Conservation (phyloP, 805 yeast species). For the Metschnikowia continentalis region DNA sequence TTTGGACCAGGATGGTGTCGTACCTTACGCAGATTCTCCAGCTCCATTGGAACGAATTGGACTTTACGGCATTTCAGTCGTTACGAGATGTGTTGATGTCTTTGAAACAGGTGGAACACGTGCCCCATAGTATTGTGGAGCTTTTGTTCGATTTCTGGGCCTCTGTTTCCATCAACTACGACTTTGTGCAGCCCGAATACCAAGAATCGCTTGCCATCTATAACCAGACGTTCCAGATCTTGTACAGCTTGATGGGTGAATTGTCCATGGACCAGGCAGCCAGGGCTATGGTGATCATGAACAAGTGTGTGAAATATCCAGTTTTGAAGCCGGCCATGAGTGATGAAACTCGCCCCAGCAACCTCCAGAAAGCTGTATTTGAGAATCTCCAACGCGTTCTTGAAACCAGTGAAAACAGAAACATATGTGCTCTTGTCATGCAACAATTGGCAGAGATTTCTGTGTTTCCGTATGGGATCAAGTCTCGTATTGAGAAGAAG, state of each 20-base stretch:
- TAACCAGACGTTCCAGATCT: slow-evolving; percentile 48
- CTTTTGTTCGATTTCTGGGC: slow-evolving; percentile 51
- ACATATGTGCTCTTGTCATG: slow-evolving; percentile 43
- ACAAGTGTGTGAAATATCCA: slow-evolving; percentile 68
- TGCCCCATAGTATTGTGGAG: slow-evolving; percentile 24
- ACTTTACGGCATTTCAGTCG: slow-evolving; percentile 52
- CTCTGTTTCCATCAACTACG: slow-evolving; percentile 35
- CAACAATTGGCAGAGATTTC: slow-evolving; percentile 52
- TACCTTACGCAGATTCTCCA: slow-evolving; percentile 42
- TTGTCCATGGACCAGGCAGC: slow-evolving; percentile 38
- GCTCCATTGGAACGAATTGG: slow-evolving; percentile 47
- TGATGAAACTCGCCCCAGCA: slow-evolving; percentile 52
- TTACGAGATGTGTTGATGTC: slow-evolving; percentile 45
- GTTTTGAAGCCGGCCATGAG: slow-evolving; percentile 53
- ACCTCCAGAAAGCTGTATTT: slow-evolving; percentile 59
- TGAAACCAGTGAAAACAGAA: slow-evolving; percentile 21
- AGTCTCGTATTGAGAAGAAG: slow-evolving; percentile 54
- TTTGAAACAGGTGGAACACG: slow-evolving; percentile 16
- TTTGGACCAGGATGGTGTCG: slow-evolving; percentile 56
- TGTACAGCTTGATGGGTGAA: slow-evolving; percentile 38
- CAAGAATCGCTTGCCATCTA: slow-evolving; percentile 60
- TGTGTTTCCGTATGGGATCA: slow-evolving; percentile 57
- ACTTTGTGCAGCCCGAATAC: slow-evolving; percentile 43
- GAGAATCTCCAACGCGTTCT: slow-evolving; percentile 36
- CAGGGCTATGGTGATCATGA: slow-evolving; percentile 53